Evolutionary conservation across 306 rosid species (phyloP).

Genomic region (Fagus crenata): DNA sequence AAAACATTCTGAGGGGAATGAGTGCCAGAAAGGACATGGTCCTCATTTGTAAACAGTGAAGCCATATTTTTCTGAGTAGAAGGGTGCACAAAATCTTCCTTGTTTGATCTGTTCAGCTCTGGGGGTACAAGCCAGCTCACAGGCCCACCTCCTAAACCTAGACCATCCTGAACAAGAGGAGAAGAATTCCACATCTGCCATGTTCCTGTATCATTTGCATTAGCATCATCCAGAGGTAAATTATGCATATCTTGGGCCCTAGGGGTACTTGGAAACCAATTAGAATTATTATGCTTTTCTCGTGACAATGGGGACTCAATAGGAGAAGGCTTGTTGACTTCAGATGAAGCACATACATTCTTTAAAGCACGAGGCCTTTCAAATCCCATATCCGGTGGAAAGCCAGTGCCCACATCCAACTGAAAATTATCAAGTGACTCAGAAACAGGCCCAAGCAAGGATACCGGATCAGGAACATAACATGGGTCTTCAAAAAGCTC

Average conservation of each 20-base stretch:
- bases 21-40: conserved; percentile 54
- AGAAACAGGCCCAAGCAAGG: conserved; percentile 94
- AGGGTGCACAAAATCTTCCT: conserved; percentile 67
- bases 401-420: conserved; percentile 66
- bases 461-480: conserved; percentile 80
- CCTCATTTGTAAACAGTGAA: conserved; percentile 77
- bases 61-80: conserved; percentile 74
- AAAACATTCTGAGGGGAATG: conserved; percentile 63
- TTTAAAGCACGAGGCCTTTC: conserved; percentile 58
- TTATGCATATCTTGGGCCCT: conserved; percentile 49
- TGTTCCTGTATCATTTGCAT: conserved; percentile 66
- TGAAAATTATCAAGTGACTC: conserved; percentile 95
- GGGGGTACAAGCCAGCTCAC: conserved; percentile 77
- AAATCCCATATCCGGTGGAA: conserved; percentile 51
- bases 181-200: conserved; percentile 97
- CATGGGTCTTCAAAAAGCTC: conserved; percentile 97
- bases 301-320: conserved; percentile 92
- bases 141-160: conserved; percentile 80
- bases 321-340: conserved; percentile 80
- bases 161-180: conserved; percentile 92
- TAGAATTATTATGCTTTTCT: conserved; percentile 67
- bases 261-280: conserved; percentile 49
- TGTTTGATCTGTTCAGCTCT: conserved; percentile 59
- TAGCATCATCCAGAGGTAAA: conserved; percentile 51
- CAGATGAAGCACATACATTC: conserved; percentile 58